A percentile compares a stretch with the other conserved stretches of the same genome.
phyloP scores from a whole-genome alignment of 2,329 filamentous ascomycete species.

The Penicillium sp. region DNA sequence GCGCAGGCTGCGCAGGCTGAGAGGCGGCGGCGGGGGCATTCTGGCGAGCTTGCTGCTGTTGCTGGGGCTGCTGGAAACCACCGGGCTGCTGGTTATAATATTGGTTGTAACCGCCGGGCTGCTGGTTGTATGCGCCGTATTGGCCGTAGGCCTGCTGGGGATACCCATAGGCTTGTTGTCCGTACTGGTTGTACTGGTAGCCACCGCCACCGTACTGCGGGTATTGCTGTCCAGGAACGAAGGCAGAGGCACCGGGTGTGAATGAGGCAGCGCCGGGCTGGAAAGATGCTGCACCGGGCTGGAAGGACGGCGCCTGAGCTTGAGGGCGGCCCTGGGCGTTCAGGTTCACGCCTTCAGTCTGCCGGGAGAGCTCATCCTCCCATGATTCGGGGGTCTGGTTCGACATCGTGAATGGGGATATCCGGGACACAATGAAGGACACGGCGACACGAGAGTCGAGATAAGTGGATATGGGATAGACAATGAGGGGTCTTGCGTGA shows the following conservation, averaged over 20 bases:
- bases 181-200: conserved; percentile 37
- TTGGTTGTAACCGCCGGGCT: conserved; percentile 59
- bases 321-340: conserved; percentile 49
- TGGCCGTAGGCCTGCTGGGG: conserved; percentile 41
- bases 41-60: conserved; percentile 43
- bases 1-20: conserved; percentile 40
- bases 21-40: conserved; percentile 40
- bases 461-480: conserved; percentile 7
- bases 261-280: conserved; percentile 64
- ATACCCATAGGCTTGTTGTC: conserved; percentile 28
- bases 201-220: conserved; percentile 47
- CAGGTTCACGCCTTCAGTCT: conserved; percentile 70
- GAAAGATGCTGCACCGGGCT: conserved; percentile 59
- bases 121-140: conserved; percentile 32
- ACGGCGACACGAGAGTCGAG: conserved; percentile 19
- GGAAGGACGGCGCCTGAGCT: conserved; percentile 53
- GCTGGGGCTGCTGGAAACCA: conserved; percentile 52
- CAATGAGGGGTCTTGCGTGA: conserved; percentile 22
- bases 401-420: conserved; percentile 58
- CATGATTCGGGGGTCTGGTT: conserved; percentile 75
- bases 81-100: conserved; percentile 50
- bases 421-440: conserved; percentile 18
- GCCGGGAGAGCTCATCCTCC: conserved; percentile 82
- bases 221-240: conserved; percentile 66
- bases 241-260: conserved; percentile 63